phyloP scores from a whole-genome alignment of 495 filamentous ascomycete species.

The Penicillium atrosanguineum region DNA sequence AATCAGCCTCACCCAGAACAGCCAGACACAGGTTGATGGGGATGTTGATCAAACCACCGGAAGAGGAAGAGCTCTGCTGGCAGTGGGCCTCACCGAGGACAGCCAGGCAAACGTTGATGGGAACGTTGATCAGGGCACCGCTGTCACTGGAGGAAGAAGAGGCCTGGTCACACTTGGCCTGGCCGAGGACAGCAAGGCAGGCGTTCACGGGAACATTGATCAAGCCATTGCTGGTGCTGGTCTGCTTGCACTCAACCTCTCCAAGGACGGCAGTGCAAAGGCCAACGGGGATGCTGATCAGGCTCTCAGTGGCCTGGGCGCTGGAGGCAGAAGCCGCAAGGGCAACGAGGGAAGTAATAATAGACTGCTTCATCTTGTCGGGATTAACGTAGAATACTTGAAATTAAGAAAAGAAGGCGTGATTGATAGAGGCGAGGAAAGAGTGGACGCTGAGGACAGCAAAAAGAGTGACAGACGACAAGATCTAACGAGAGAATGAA shows the following conservation, averaged over 20 bases:
- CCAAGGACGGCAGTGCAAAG: constrained; percentile 27
- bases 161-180: constrained; percentile 31
- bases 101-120: constrained; percentile 29
- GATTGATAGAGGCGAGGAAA: constrained; percentile 8
- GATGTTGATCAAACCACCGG: constrained; percentile 24
- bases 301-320: constrained; percentile 16
- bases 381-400: constrained; percentile 13
- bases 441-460: constrained; percentile 28
- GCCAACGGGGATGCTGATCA: constrained; percentile 28
- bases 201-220: constrained; percentile 29
- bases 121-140: constrained; percentile 30
- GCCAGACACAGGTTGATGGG: constrained; percentile 30
- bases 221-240: constrained; percentile 15
- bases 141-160: constrained; percentile 12
- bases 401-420: constrained; percentile 9
- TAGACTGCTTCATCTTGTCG: constrained; percentile 31
- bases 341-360: constrained; percentile 25
- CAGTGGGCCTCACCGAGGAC: constrained; percentile 27
- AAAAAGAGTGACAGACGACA: constrained; percentile 22
- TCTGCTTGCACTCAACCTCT: constrained; percentile 25
- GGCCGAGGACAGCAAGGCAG: constrained; percentile 27
- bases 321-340: constrained; percentile 20
- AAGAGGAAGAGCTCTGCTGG: constrained; percentile 10
- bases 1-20: constrained; percentile 28
- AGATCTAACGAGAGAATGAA: constrained; percentile 15